Evolutionary conservation across 371 early-diverging fungal species (phyloP).

Genomic region (Entomophthora muscae): DNA sequence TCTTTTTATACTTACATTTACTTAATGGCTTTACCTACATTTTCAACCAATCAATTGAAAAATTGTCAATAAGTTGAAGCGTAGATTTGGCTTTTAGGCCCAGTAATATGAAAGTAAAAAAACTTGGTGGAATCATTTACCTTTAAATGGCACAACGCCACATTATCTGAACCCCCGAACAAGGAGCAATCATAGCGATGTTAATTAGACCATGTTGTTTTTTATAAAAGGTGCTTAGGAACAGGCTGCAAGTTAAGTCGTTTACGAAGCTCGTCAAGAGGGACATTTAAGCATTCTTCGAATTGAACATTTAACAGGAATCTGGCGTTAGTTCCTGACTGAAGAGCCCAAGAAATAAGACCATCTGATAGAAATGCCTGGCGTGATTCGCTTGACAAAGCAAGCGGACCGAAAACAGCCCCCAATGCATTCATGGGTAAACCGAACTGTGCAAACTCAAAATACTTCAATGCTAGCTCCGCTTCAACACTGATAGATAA

Average conservation of each 20-base stretch:
- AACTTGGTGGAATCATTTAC: too few relatives aligned
- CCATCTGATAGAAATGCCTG: slow-evolving; percentile 26
- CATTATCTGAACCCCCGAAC: too few relatives aligned
- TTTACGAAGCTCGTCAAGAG: neutral
- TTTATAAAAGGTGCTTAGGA: neutral
- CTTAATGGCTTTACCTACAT: too few relatives aligned
- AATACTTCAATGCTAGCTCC: slow-evolving; percentile 87
- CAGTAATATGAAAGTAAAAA: too few relatives aligned
- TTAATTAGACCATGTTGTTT: too few relatives aligned
- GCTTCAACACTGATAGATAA: slow-evolving; percentile 73
- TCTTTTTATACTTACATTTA: too few relatives aligned
- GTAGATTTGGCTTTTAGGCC: too few relatives aligned
- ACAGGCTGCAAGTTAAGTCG: neutral
- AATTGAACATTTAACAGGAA: slow-evolving; percentile 74
- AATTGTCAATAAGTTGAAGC: too few relatives aligned
- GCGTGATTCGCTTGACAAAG: slow-evolving; percentile 33
- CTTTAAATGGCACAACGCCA: too few relatives aligned
- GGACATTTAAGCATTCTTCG: slow-evolving; percentile 42
- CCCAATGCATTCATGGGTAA: slow-evolving; percentile 76
- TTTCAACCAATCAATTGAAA: too few relatives aligned
- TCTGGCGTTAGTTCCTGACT: slow-evolving; percentile 46
- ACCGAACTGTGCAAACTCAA: slow-evolving; percentile 79
- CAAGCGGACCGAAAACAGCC: slow-evolving; percentile 61
- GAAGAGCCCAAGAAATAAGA: slow-evolving; percentile 89
- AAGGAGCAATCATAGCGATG: too few relatives aligned